Evolutionary conservation across 495 filamentous ascomycete genomes (phyloP).

Genomic region (Trichoderma reesei): DNA sequence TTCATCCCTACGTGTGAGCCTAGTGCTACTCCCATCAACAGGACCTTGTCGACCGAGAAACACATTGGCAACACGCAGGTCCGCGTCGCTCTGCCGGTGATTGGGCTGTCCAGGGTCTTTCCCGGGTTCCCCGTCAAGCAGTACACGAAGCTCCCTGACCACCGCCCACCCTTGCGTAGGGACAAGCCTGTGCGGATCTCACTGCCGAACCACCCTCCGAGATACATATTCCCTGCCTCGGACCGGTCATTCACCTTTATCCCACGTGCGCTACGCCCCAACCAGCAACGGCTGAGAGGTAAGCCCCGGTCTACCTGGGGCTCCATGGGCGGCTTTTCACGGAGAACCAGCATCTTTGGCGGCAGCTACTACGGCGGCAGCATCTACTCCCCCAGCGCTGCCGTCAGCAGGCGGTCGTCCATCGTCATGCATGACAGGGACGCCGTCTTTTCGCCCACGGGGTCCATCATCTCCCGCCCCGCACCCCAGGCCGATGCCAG

Average conservation of each 20-base stretch:
- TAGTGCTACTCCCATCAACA: conserved; percentile 42
- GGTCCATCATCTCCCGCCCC: conserved; percentile 61
- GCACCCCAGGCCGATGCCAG: conserved; percentile 52
- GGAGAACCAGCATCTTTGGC: conserved; percentile 61
- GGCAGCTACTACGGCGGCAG: conserved; percentile 70
- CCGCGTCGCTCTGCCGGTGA: conserved; percentile 65
- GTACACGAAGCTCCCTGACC: conserved; percentile 88
- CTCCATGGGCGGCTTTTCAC: conserved; percentile 56
- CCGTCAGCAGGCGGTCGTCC: conserved; percentile 87
- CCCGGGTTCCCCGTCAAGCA: conserved; percentile 66
- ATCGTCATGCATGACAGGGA: conserved; percentile 71
- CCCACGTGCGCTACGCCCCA: conserved; percentile 82
- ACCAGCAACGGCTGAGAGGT: conserved; percentile 71
- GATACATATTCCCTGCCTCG: conserved; percentile 81
- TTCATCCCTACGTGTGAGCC: conserved; percentile 34
- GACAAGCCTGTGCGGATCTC: conserved; percentile 97
- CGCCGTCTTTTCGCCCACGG: conserved; percentile 61
- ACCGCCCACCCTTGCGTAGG: conserved; percentile 84
- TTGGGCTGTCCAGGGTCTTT: conserved; percentile 62
- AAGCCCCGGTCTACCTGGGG: conserved; percentile 57
- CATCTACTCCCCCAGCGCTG: conserved; percentile 78
- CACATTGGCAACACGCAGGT: conserved; percentile 72
- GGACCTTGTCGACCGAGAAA: conserved; percentile 46
- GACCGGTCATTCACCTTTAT: conserved; percentile 98
- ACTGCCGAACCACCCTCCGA: conserved; percentile 59